Conservation (phyloP, 257 asterid genomes). For the Henckelia pumila region DNA sequence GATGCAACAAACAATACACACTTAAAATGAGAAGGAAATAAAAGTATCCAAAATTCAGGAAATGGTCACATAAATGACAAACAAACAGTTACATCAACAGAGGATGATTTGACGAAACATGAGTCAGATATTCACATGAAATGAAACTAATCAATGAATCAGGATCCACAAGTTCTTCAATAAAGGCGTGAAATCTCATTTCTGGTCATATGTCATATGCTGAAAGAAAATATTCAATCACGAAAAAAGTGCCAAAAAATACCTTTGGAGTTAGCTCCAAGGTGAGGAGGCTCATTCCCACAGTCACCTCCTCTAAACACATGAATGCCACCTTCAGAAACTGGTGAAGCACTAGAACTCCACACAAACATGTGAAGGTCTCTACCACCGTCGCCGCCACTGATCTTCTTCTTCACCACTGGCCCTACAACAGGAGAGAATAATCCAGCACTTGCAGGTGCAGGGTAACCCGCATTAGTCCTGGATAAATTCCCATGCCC, state of each 20-base stretch:
- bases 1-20: conserved; percentile 1
- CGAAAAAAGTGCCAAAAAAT: background rate
- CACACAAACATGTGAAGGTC: conserved; percentile 49
- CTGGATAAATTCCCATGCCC: background rate
- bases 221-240: background rate
- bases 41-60: conserved; percentile 23
- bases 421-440: conserved; percentile 38
- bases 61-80: conserved; percentile 31
- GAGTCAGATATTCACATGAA: background rate
- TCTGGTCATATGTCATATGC: too few species aligned
- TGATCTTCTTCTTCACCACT: conserved; percentile 18
- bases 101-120: conserved; percentile 26
- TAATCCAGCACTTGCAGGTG: conserved; percentile 58
- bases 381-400: conserved; percentile 22
- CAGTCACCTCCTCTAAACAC: conserved; percentile 36
- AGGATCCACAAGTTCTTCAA: too few species aligned
- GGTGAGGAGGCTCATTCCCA: conserved; percentile 49
- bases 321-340: conserved; percentile 25
- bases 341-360: conserved; percentile 45
- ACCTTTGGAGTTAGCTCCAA: conserved; percentile 93
- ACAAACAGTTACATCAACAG: conserved; percentile 38
- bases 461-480: conserved; percentile 40
- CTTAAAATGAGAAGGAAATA: conserved; percentile 15
- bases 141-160: background rate
- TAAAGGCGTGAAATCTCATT: too few species aligned